Percentiles rank a stretch among this genome's conserved stretches.
Evolutionary conservation across 257 asterid species (phyloP).

Genomic region (Fraxinus anomala): DNA sequence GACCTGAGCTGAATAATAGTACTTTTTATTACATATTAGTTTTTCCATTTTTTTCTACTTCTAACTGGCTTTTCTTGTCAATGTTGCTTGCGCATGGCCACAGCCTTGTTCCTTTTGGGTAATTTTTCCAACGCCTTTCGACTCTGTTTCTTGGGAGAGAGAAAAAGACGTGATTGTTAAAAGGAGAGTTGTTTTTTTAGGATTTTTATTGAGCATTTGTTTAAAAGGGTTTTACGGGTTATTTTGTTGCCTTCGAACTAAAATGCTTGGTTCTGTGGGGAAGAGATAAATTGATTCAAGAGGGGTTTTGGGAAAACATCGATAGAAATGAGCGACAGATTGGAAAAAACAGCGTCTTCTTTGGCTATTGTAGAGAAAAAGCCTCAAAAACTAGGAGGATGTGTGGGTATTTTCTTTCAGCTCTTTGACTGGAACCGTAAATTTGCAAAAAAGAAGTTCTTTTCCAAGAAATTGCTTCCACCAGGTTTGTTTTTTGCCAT

Average conservation of each 20-base stretch:
- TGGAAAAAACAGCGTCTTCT: conserved; percentile 56
- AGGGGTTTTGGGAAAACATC: conserved; percentile 46
- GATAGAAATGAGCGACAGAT: conserved; percentile 56
- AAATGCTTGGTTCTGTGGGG: conserved; percentile 31
- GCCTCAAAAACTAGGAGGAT: conserved; percentile 75
- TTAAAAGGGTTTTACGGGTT: background rate
- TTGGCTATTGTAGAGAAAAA: conserved; percentile 81
- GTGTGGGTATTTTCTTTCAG: conserved; percentile 87
- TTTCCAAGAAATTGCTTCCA: conserved; percentile 78
- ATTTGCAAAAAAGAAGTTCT: conserved; percentile 78
- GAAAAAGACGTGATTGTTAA: conserved; percentile 32
- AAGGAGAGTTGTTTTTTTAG: conserved; percentile 7
- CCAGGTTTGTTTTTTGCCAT: conserved; percentile 54
- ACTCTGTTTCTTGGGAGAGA: conserved; percentile 22
- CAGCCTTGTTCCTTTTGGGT: conserved; percentile 26
- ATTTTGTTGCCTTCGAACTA: conserved; percentile 16
- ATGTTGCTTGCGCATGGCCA: conserved; percentile 38
- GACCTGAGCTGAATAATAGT: conserved; percentile 25
- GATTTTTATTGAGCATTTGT: conserved; percentile 15
- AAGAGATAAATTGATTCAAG: conserved; percentile 29
- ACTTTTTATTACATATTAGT: conserved; percentile 27
- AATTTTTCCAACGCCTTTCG: conserved; percentile 27
- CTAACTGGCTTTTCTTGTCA: conserved; percentile 44
- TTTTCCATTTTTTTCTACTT: conserved; percentile 27
- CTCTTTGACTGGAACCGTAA: conserved; percentile 92